phyloP scores from a whole-genome alignment of 306 rosid species.

The Prunus mira region DNA sequence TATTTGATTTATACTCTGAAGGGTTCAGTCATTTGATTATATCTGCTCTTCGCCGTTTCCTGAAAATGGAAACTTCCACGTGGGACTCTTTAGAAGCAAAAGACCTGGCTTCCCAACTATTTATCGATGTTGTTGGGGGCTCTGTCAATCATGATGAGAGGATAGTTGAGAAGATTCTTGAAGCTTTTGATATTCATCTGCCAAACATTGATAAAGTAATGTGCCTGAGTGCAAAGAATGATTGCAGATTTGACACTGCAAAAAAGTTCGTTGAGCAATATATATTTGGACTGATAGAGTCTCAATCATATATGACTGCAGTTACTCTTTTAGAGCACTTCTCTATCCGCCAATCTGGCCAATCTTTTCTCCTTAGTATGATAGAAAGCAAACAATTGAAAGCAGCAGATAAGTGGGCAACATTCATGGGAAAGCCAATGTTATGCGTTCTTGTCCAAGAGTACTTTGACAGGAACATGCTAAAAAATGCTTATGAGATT shows the following conservation, averaged over 20 bases:
- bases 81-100: conserved; percentile 49
- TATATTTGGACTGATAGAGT: conserved; percentile 52
- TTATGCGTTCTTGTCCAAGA: conserved; percentile 63
- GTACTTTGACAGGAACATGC: conserved; percentile 58
- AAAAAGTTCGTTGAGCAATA: conserved; percentile 54
- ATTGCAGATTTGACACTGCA: conserved; percentile 45
- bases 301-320: conserved; percentile 62
- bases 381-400: conserved; percentile 60
- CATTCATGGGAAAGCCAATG: conserved; percentile 81
- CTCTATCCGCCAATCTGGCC: conserved; percentile 54
- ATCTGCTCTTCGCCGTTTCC: conserved; percentile 67
- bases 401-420: conserved; percentile 97
- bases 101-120: conserved; percentile 64
- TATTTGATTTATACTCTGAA: conserved; percentile 55
- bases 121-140: conserved; percentile 66
- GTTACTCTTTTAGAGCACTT: conserved; percentile 81
- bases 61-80: conserved; percentile 39
- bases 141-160: conserved; percentile 64
- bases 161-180: conserved; percentile 66
- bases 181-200: conserved; percentile 64
- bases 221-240: conserved; percentile 41
- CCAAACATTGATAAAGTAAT: conserved; percentile 56
- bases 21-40: conserved; percentile 88
- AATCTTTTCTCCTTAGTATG: conserved; percentile 71
- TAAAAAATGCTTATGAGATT: conserved; percentile 65